Evolutionary conservation across 2,329 filamentous ascomycete genomes (phyloP).

Genomic region (Cladosporium velox): DNA sequence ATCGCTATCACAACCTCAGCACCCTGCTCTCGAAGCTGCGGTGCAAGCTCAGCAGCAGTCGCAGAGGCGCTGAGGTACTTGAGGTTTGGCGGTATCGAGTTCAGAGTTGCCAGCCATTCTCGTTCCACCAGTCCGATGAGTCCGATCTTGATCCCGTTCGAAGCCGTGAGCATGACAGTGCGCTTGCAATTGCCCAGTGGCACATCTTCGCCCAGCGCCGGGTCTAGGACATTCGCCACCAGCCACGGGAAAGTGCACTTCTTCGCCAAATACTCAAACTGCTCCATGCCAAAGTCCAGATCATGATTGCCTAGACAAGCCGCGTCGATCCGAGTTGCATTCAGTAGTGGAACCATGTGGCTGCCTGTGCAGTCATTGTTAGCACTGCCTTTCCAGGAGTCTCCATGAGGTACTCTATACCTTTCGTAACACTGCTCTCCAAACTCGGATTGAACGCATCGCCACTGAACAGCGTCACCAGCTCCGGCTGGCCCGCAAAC

Average conservation of each 20-base stretch:
- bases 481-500: conserved; percentile 63
- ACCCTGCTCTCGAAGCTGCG: conserved; percentile 70
- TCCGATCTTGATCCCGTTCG: conserved; percentile 83
- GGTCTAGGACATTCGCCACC: conserved; percentile 83
- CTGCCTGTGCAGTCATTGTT: conserved; percentile 49
- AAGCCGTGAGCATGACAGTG: conserved; percentile 75
- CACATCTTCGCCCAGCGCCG: conserved; percentile 71
- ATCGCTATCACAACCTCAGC: conserved; percentile 81
- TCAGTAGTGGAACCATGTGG: conserved; percentile 87
- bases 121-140: conserved; percentile 83
- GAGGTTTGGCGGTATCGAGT: conserved; percentile 77
- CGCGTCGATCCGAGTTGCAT: conserved; percentile 73
- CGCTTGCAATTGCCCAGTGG: conserved; percentile 74
- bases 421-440: conserved; percentile 87
- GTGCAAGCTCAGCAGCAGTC: conserved; percentile 74
- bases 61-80: conserved; percentile 77
- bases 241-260: conserved; percentile 89
- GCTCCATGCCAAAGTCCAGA: conserved; percentile 83
- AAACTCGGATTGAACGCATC: conserved; percentile 91
- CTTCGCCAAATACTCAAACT: conserved; percentile 70
- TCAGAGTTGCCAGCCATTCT: conserved; percentile 88
- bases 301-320: conserved; percentile 93
- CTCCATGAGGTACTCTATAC: conserved; percentile 39
- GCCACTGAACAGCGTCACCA: conserved; percentile 83
- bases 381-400: too few relatives aligned